A percentile compares a stretch with the other conserved stretches of the same genome.
Evolutionary conservation across 495 filamentous ascomycete species (phyloP).

Genomic region (Jackrogersella minutella): DNA sequence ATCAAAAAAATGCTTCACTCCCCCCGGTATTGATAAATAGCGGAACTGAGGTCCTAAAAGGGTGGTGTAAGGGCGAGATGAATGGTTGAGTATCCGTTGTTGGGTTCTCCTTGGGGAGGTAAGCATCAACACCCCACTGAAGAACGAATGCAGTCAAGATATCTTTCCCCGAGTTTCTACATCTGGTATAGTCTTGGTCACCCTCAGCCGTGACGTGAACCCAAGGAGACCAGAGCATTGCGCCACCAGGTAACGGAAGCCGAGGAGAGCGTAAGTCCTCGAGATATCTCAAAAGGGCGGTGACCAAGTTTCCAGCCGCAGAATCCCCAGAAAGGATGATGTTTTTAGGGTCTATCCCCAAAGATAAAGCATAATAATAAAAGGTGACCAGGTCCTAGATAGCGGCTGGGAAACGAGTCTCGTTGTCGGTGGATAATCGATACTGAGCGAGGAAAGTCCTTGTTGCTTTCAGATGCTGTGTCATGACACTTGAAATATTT

Average conservation of each 20-base stretch:
- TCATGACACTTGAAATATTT: neutral
- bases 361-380: constrained; percentile 15
- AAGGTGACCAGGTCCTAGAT: constrained; percentile 31
- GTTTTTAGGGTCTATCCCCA: constrained; percentile 19
- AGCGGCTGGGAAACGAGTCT: constrained; percentile 26
- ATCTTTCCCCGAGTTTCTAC: constrained; percentile 1
- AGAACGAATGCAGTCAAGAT: constrained; percentile 13
- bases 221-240: constrained; percentile 36
- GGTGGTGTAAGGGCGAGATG: constrained; percentile 32
- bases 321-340: constrained; percentile 33
- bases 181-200: neutral
- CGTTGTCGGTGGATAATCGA: neutral
- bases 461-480: neutral
- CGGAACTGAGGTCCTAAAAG: constrained; percentile 19
- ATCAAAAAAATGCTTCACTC: constrained; percentile 17
- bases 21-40: constrained; percentile 19
- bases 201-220: constrained; percentile 23
- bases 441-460: constrained; percentile 26
- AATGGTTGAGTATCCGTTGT: constrained; percentile 10
- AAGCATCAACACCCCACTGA: constrained; percentile 30
- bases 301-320: constrained; percentile 23
- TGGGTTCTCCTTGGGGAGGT: constrained; percentile 11
- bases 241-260: constrained; percentile 26
- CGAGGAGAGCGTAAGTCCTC: neutral
- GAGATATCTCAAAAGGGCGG: constrained; percentile 26